These are phyloP conservation scores for Hypoxylon rickii DNA, from an alignment of 495 filamentous ascomycete genomes.

Conservation along the genomic window DNA sequence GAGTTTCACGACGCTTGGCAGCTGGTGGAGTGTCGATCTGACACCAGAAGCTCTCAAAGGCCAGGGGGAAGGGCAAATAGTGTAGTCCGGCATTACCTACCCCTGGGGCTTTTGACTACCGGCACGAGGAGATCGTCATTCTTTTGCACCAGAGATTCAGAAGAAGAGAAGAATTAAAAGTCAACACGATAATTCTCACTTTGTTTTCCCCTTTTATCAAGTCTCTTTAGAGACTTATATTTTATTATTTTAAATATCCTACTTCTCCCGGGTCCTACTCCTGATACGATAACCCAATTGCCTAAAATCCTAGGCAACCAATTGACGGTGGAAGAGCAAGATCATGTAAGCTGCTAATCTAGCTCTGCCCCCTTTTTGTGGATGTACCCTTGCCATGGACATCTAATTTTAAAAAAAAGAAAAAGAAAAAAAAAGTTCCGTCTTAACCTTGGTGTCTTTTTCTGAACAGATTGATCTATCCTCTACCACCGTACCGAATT, in stretches of 20 bases:
- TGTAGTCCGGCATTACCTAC: slow-evolving; percentile 22
- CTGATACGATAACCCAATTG: slow-evolving; percentile 3
- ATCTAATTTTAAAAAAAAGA: slow-evolving; percentile 33
- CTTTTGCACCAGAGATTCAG: slow-evolving; percentile 5
- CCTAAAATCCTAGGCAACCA: slow-evolving; percentile 24
- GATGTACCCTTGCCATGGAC: slow-evolving; percentile 12
- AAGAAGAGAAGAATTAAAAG: neutral
- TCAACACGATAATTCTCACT: no score
- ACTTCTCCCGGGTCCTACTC: no score
- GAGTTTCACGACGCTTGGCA: slow-evolving; percentile 24
- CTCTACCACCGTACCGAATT: slow-evolving; percentile 2
- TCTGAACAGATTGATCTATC: slow-evolving; percentile 24
- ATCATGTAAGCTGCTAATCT: slow-evolving; percentile 25
- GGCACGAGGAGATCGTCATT: slow-evolving; percentile 4
- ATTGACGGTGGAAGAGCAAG: slow-evolving; percentile 22
- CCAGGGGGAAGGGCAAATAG: slow-evolving; percentile 30
- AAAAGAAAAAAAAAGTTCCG: slow-evolving; percentile 21
- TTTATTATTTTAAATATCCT: neutral
- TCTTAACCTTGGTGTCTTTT: slow-evolving; percentile 15
- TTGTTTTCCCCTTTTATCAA: no score
- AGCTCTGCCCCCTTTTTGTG: slow-evolving; percentile 26
- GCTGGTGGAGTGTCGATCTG: slow-evolving; percentile 23
- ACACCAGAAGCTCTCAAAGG: slow-evolving; percentile 23
- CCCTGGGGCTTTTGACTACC: slow-evolving; percentile 14
- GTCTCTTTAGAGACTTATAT: no score